Percentiles rank a stretch among this genome's conserved stretches.
Conservation (phyloP, 345 rosid genomes). For the Theobroma cacao region DNA sequence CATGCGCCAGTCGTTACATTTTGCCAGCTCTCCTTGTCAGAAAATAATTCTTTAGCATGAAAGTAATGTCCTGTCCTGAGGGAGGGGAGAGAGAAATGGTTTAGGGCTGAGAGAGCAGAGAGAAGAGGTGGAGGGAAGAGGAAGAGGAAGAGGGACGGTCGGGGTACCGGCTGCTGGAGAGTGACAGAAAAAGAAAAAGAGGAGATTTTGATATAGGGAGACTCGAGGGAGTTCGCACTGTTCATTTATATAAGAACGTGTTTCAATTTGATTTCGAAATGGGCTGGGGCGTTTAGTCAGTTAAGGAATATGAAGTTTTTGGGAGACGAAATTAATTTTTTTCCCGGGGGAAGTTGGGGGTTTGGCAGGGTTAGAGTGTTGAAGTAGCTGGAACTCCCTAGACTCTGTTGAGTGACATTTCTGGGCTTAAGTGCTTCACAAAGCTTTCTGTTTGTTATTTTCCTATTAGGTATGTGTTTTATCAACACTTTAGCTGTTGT, state of each 20-base stretch:
- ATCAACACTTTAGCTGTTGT: not conserved
- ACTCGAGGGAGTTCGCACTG: constrained; percentile 42
- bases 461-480: constrained; percentile 62
- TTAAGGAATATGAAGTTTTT: constrained; percentile 78
- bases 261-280: constrained; percentile 77
- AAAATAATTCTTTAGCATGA: no score
- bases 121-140: no score
- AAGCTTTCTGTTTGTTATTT: constrained; percentile 90
- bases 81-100: no score
- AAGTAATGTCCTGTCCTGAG: no score
- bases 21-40: no score
- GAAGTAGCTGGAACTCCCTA: constrained; percentile 86
- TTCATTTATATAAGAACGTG: constrained; percentile 70
- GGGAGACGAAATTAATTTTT: constrained; percentile 70
- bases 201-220: constrained; percentile 56
- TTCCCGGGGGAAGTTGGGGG: constrained; percentile 70
- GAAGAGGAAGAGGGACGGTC: no score
- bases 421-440: constrained; percentile 72
- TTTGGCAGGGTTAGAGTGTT: constrained; percentile 73
- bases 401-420: constrained; percentile 73
- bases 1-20: no score
- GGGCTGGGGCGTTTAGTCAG: constrained; percentile 49
- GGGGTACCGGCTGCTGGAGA: no score
- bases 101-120: no score
- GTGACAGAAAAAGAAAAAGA: no score